Evolutionary conservation across 768 basidiomycete genomes (phyloP), one percentile per base, ranked within the genome.

Genomic region (Tylopilus sp.): DNA sequence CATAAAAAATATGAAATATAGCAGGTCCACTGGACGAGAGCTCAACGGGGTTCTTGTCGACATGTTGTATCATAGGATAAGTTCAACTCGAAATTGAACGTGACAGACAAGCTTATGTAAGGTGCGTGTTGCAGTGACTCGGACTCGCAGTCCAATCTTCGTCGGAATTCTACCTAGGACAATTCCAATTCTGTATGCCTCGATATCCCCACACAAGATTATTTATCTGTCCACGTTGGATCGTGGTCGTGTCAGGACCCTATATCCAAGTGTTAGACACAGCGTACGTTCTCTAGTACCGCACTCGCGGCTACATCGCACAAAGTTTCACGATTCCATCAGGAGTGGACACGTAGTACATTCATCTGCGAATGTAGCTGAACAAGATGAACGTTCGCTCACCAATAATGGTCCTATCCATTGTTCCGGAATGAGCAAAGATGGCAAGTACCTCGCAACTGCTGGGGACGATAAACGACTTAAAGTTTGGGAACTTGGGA

Each of bases 401-500:
- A 36, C 73, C 20, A 77, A 77, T 53, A 72, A 79, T 7, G 84
- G 84, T 0, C 80, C 80, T 4, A 71, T 91, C 40, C 75, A 80
- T 44, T 85, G 81, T 57, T 77, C 79, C 17, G 82, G 78, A 1
- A 64, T 84, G 5, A 79, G 81, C 59, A 46, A 55, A 6, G 66
- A 67, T 0, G 72, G 68, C 48, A 66, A 55, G 26, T 76, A 82
- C 57, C 67, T 92, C 15, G 79, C 81, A 5, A 86, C 86, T 2
- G 71, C 75, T 0, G 83, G 80, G 8, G 93, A 95, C 48, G 89
- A 94, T 68, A 98, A 98, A 69, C 68, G 69, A 47, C 71, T 98
- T 59, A 85, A 79, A 56, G 75, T 95, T 10, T 94, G 88, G 85
- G 73, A 77, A 25, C 58, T 91, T 7, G 79, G 79, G 3, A 69